phyloP scores from a whole-genome alignment of 164 flowering plant species.

The Magnolia kwangsiensis region DNA sequence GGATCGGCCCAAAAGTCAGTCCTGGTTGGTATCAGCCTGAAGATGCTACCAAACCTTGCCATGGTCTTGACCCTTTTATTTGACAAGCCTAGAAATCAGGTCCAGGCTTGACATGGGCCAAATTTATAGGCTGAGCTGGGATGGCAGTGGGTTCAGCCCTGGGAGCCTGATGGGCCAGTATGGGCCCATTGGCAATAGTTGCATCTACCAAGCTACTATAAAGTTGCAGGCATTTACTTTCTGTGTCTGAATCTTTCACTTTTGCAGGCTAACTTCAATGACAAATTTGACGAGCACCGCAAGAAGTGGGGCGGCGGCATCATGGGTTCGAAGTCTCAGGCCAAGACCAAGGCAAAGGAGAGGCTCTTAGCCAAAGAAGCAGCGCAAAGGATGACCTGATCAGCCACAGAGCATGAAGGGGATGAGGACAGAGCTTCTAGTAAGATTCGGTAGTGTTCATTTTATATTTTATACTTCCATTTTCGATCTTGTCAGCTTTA shows the following conservation, averaged over 20 bases:
- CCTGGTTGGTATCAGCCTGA: neutral
- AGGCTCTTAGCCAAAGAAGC: constrained; percentile 14
- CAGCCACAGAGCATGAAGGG: neutral
- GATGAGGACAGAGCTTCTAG: neutral
- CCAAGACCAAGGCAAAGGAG: constrained; percentile 14
- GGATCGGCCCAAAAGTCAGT: neutral
- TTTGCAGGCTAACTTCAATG: constrained; percentile 17
- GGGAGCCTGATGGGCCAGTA: neutral
- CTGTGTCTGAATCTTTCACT: neutral
- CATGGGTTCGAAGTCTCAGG: constrained; percentile 17
- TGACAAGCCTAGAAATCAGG: neutral
- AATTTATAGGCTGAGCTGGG: neutral
- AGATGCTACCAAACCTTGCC: neutral
- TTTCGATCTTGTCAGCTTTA: neutral
- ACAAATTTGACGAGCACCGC: constrained; percentile 14
- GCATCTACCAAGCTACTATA: neutral
- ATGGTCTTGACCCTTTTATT: too few relatives aligned
- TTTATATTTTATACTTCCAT: neutral
- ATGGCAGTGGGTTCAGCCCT: neutral
- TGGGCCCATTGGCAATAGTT: neutral
- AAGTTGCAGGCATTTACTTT: neutral
- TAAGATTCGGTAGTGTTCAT: neutral
- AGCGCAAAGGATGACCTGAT: constrained; percentile 12
- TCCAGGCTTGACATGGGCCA: neutral
- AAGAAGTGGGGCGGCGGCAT: constrained; percentile 17